Evolutionary conservation across 345 rosid species (phyloP), one percentile per base, ranked within the genome.

Genomic region (Clausena lansium): DNA sequence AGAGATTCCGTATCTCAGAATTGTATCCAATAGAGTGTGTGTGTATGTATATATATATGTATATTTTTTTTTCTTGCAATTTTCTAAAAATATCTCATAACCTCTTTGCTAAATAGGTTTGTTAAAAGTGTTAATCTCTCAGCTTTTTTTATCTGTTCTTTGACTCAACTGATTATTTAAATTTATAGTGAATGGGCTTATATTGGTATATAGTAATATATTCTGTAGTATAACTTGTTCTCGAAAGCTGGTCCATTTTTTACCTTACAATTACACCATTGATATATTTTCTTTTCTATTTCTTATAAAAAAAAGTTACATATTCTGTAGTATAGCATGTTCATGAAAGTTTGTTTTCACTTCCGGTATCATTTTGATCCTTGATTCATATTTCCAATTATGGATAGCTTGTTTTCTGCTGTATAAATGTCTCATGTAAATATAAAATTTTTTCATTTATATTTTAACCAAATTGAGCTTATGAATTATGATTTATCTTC

Each of bases 401-500:
- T 35, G 15, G 47, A 35, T 35, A 65, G 45, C 69, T 35, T 65
- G 25, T 35, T 35, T 65, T 22, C 14, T 65, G 27, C 38, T 35
- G 27, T 65, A 35, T 35, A 33, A 58, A 20, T 35, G 22, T 65
- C 15, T 33, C 13, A 20, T 13, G 5, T 65, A 36, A 33, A 9
- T 65, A 33, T 35, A 47, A 2, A 20, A 4, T 38, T 65, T 65
- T 65, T 65, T 17, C 1, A 4, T 28, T 45, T 50, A 27, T 50
- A 50, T 9, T 17, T 39, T 30, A 3, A 70, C 15, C 10, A 1
- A 30, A 52, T 9, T 70, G 60, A 52, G 30, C 60, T 69, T 69
- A 47, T 68, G 58, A 73, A 47, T 7, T 66, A 54, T 79, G 58
- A 14, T 50, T 27, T 76, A 22, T 38, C 55, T 70, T 64, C 80